Evolutionary conservation across 768 basidiomycete genomes (phyloP).

Genomic region (Phaffia australis): DNA sequence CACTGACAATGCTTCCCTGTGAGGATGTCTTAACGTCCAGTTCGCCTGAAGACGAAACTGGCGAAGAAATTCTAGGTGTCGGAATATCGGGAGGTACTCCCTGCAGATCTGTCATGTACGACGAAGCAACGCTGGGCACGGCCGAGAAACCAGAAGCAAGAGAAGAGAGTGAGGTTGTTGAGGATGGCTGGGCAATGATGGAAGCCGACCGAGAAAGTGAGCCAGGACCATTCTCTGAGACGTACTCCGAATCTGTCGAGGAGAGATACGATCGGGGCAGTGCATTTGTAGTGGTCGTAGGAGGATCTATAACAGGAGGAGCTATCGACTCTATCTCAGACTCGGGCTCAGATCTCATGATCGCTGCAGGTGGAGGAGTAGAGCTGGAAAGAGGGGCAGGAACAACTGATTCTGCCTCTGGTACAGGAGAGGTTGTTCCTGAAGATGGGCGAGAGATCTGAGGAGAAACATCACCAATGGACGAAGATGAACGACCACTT

Average conservation of each 20-base stretch:
- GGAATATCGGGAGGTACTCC: background rate
- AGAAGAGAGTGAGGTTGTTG: background rate
- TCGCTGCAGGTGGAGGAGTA: too few relatives aligned
- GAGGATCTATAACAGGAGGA: background rate
- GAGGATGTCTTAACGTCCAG: background rate
- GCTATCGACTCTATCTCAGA: too few relatives aligned
- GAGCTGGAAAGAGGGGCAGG: too few relatives aligned
- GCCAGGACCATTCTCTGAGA: background rate
- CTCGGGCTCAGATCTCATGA: too few relatives aligned
- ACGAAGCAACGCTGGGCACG: constrained; percentile 3
- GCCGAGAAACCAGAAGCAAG: background rate
- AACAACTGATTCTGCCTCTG: too few relatives aligned
- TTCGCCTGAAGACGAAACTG: background rate
- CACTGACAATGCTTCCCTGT: background rate
- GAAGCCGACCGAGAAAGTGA: background rate
- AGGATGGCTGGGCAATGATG: constrained; percentile 7
- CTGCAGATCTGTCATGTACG: background rate
- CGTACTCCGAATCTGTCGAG: constrained; percentile 1
- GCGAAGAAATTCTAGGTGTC: background rate
- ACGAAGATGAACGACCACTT: background rate
- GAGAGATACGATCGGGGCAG: constrained; percentile 5
- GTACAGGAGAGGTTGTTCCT: background rate
- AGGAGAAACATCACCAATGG: background rate
- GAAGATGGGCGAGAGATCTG: background rate
- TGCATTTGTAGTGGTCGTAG: constrained; percentile 3